Conservation (phyloP, 139 green algal genomes). For the Chlorella sp. region DNA sequence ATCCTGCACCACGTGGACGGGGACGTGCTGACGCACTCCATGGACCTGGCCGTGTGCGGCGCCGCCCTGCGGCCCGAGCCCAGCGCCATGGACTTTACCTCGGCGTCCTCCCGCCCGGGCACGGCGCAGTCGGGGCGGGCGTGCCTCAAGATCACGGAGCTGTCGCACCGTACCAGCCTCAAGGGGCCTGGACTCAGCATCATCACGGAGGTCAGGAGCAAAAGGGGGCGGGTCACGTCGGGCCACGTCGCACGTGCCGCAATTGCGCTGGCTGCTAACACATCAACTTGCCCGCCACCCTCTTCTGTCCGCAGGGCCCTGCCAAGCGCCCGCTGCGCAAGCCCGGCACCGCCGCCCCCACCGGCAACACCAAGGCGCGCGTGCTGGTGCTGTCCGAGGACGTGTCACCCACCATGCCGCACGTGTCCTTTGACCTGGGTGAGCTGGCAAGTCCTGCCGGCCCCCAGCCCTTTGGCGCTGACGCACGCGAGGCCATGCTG, state of each 20-base stretch:
- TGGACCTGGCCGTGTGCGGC: background rate
- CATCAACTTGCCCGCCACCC: background rate
- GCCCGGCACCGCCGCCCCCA: conserved; percentile 2
- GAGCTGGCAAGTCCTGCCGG: no score
- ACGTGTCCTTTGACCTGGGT: no score
- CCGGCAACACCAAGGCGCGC: conserved; percentile 4
- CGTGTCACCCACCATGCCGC: background rate
- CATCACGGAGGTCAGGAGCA: no score
- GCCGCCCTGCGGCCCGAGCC: background rate
- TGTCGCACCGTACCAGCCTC: no score
- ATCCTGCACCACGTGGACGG: background rate
- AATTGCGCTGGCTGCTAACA: no score
- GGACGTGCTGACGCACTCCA: background rate
- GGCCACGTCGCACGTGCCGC: no score
- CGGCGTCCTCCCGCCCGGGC: no score
- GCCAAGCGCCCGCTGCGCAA: conserved; percentile 4
- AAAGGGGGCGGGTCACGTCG: no score
- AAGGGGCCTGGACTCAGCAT: no score
- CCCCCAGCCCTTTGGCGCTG: background rate
- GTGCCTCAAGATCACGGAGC: no score
- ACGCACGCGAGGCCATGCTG: conserved; percentile 4
- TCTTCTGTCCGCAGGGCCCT: background rate
- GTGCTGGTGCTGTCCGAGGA: background rate
- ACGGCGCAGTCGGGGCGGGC: no score
- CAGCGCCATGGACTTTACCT: no score